A percentile compares a stretch with the other conserved stretches of the same genome.
Conservation (phyloP, 345 rosid genomes). For the Garcia nutans region DNA sequence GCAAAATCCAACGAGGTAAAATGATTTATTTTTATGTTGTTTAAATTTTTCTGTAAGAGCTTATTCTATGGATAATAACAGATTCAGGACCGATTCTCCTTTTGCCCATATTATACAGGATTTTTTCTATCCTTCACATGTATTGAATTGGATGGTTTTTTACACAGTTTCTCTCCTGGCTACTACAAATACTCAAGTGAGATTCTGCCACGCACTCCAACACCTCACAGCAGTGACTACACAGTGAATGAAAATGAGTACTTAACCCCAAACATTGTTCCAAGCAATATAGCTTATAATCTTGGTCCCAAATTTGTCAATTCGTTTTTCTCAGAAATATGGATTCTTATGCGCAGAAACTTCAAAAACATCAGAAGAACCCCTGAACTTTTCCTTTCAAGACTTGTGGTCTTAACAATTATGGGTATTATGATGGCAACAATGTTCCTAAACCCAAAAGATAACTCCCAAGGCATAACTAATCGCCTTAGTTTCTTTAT, state of each 20-base stretch:
- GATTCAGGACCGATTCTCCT: no score
- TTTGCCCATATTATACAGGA: no score
- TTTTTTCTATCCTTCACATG: neutral
- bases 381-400: constrained; percentile 68
- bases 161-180: constrained; percentile 46
- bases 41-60: no score
- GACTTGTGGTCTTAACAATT: constrained; percentile 55
- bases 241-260: constrained; percentile 66
- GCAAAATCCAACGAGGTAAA: constrained; percentile 49
- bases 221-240: constrained; percentile 73
- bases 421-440: constrained; percentile 82
- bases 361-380: constrained; percentile 62
- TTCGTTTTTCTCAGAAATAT: constrained; percentile 49
- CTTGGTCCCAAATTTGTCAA: constrained; percentile 51
- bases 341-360: constrained; percentile 67
- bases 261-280: constrained; percentile 35
- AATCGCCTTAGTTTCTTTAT: constrained; percentile 60
- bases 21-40: no score
- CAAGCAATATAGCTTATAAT: neutral
- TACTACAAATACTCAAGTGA: constrained; percentile 48
- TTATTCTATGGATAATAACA: no score
- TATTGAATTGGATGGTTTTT: neutral
- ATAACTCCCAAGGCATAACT: constrained; percentile 50
- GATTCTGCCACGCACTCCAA: constrained; percentile 46
- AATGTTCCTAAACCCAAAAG: constrained; percentile 55